Percentiles rank a stretch among this genome's conserved stretches.
These are phyloP conservation scores for Euphorbia peplus DNA, from an alignment of 345 rosid species.

Conservation along the genomic window DNA sequence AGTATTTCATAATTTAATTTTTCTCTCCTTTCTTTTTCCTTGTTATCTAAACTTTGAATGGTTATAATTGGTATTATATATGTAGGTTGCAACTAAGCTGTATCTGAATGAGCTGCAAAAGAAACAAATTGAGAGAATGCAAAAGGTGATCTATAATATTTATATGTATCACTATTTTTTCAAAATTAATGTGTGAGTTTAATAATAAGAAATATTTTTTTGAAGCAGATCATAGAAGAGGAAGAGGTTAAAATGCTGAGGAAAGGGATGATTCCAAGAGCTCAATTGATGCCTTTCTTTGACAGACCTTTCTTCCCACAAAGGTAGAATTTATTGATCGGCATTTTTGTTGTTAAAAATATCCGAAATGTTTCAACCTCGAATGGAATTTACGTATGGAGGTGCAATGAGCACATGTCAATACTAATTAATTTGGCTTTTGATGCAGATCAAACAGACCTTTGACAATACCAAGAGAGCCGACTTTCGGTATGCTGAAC, in stretches of 20 bases:
- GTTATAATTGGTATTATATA: neutral
- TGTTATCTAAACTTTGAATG: neutral
- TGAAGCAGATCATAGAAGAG: conserved; percentile 68
- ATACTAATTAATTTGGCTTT: no score
- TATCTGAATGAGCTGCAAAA: conserved; percentile 50
- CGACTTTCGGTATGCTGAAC: conserved; percentile 48
- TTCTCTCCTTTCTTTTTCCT: neutral
- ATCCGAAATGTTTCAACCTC: no score
- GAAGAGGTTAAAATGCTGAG: conserved; percentile 67
- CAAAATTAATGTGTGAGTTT: no score
- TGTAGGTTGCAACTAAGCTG: conserved; percentile 73
- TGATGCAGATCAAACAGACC: conserved; percentile 65
- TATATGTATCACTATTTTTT: no score
- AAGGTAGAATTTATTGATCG: conserved; percentile 28
- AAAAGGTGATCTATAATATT: conserved; percentile 40
- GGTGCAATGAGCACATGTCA: no score
- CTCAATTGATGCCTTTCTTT: conserved; percentile 78
- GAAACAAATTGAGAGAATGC: conserved; percentile 57
- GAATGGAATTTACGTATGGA: no score
- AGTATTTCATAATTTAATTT: conserved; percentile 4
- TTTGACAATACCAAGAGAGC: conserved; percentile 71
- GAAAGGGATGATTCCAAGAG: conserved; percentile 85
- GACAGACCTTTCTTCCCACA: conserved; percentile 80
- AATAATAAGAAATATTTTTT: no score
- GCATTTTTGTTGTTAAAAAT: no score